Base-by-base conservation (phyloP, 768 basidiomycete species). In the Ramaria sp. region DNA sequence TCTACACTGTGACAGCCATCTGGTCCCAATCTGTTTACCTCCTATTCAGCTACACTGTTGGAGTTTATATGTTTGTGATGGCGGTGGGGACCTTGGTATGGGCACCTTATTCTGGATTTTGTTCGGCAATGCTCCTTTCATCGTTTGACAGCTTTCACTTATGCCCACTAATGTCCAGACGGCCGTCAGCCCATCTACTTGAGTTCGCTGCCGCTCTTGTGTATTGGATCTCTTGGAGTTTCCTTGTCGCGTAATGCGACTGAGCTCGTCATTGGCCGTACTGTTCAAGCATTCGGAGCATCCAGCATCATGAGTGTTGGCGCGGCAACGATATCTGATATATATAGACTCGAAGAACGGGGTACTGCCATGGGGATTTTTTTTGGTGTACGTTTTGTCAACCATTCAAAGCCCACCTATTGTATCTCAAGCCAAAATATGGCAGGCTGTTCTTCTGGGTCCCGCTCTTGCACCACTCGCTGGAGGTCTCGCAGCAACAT, bases 131-230 rank as follows among this genome's bases (percentile, higher is more conserved):
- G 16, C 13, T 36, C 20, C 61, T 30, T 36, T 24, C 32, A 37
- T 20, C 27, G 37, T 32, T 43, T 8, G 18, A 28, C 24, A 24
- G 3, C 36, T 18, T 24, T 15, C 3, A 30, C 25, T 13, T 38
- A 4, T 37, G 34, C 16, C 1, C 7, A 5, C 16, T 25, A 38
- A 16, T 37, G 43, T 13, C 25, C 41, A 85, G 83, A 88, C 69
- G 87, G 88, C 2, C 73, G 85, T 2, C 69, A 79, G 18, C 69
- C 71, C 0, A 68, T 85, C 9, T 88, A 83, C 59, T 69, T 88
- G 4, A 65, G 65, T 28, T 75, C 75, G 4, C 68, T 85, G 12
- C 85, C 85, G 0, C 66, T 85, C 28, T 71, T 81, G 37, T 70
- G 75, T 30, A 50, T 82, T 0, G 82, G 76, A 0, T 82, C 83